phyloP scores from a whole-genome alignment of 208 protist genomes.

The Balamuthia mandrillaris region DNA sequence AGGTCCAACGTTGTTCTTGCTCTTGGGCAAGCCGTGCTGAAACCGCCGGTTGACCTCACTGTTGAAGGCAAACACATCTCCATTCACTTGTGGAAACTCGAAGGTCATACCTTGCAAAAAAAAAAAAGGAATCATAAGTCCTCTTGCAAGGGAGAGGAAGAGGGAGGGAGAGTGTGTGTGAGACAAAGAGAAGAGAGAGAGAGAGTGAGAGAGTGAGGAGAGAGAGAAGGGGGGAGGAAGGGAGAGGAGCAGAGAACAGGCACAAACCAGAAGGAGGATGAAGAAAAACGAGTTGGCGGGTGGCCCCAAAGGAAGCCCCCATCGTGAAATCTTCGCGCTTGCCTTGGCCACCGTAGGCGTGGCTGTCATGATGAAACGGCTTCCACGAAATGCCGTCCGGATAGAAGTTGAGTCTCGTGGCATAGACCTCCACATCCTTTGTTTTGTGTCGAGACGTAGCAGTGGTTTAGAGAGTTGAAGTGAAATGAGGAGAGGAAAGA shows the following conservation, averaged over 20 bases:
- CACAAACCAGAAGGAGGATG: constrained; percentile 74
- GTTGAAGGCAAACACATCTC: constrained; percentile 87
- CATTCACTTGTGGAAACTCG: constrained; percentile 83
- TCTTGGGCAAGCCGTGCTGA: constrained; percentile 83
- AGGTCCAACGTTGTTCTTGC: constrained; percentile 56
- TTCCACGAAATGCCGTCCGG: constrained; percentile 85
- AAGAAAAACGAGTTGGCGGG: constrained; percentile 80
- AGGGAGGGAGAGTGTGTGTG: not conserved
- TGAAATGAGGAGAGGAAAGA: not conserved
- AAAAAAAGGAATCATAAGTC: not conserved
- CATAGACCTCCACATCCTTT: constrained; percentile 84
- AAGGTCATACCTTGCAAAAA: constrained; percentile 65
- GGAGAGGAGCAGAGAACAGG: no score
- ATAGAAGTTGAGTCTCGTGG: constrained; percentile 86
- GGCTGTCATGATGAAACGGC: constrained; percentile 87
- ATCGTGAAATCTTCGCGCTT: constrained; percentile 85
- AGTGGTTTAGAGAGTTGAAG: not conserved
- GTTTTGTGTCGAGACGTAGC: not conserved
- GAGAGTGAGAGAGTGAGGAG: no score
- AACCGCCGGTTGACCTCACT: constrained; percentile 82
- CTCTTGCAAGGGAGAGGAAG: not conserved
- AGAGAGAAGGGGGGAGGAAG: no score
- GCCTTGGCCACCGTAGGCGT: constrained; percentile 76
- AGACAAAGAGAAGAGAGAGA: not conserved
- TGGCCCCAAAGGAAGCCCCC: constrained; percentile 80